Evolutionary conservation across 1,284 basidiomycete genomes (phyloP).

Genomic region (Polyporus tsugae): DNA sequence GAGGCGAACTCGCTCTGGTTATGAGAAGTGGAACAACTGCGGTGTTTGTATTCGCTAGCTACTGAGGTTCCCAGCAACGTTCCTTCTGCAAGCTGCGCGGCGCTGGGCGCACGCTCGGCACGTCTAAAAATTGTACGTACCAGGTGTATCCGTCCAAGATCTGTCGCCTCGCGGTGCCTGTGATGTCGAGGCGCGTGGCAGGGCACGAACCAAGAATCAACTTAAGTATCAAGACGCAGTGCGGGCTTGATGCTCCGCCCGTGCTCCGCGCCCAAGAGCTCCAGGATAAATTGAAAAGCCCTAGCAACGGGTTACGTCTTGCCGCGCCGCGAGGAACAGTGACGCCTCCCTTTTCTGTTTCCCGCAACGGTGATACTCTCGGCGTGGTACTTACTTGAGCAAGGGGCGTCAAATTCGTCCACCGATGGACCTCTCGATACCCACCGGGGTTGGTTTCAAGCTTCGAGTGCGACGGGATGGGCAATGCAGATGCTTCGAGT

Average conservation of each 20-base stretch:
- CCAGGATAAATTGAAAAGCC: background rate
- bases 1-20: background rate
- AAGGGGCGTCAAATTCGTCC: background rate
- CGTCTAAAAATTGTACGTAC: background rate
- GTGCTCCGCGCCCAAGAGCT: background rate
- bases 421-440: background rate
- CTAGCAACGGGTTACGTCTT: background rate
- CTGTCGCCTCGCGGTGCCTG: slow-evolving; percentile 16
- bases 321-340: background rate
- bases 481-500: background rate
- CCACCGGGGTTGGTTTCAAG: background rate
- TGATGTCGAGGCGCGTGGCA: slow-evolving; percentile 15
- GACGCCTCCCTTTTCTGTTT: background rate
- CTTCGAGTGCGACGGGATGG: background rate
- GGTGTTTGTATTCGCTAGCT: background rate
- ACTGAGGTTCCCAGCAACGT: background rate
- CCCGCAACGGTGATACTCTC: background rate
- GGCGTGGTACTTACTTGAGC: background rate
- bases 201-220: slow-evolving; percentile 1
- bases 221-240: background rate
- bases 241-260: slow-evolving; percentile 4
- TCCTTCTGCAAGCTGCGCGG: background rate
- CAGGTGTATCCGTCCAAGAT: background rate
- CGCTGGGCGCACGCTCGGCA: background rate
- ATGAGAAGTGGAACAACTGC: background rate